Percentiles rank a stretch among this genome's conserved stretches.
These are phyloP conservation scores for Castanea crenata DNA, from an alignment of 306 rosid genomes.

Conservation along the genomic window DNA sequence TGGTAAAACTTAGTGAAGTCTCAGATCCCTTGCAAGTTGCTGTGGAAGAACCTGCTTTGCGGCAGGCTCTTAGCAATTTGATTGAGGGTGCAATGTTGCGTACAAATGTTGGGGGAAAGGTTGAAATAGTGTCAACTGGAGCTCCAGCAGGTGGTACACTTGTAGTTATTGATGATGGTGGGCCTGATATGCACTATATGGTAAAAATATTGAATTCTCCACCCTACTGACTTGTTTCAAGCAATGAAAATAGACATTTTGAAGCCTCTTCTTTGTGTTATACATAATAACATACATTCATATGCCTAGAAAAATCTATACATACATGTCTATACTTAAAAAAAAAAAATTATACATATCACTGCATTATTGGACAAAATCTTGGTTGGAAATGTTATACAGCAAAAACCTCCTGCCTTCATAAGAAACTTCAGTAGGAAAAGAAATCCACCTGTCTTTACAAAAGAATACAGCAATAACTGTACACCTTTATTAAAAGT, in stretches of 20 bases:
- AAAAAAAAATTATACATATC: too few species aligned
- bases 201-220: conserved; percentile 39
- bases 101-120: conserved; percentile 81
- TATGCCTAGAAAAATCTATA: background rate
- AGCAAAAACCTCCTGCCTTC: too few species aligned
- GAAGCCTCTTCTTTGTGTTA: background rate
- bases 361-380: too few species aligned
- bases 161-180: conserved; percentile 85
- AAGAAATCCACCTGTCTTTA: background rate
- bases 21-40: conserved; percentile 64
- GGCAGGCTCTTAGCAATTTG: conserved; percentile 94
- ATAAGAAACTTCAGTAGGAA: background rate
- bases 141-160: conserved; percentile 97
- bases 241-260: conserved; percentile 12
- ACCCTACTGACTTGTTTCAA: background rate
- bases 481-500: background rate
- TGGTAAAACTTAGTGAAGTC: conserved; percentile 53
- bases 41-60: conserved; percentile 86
- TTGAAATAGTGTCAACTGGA: conserved; percentile 64
- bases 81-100: conserved; percentile 88
- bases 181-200: conserved; percentile 99
- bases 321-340: background rate
- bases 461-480: background rate
- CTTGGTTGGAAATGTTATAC: too few species aligned
- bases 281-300: background rate